Evolutionary conservation across 2,329 filamentous ascomycete species (phyloP), one percentile per base, ranked within the genome.

Genomic region (Coccinonectria pachysandricola): DNA sequence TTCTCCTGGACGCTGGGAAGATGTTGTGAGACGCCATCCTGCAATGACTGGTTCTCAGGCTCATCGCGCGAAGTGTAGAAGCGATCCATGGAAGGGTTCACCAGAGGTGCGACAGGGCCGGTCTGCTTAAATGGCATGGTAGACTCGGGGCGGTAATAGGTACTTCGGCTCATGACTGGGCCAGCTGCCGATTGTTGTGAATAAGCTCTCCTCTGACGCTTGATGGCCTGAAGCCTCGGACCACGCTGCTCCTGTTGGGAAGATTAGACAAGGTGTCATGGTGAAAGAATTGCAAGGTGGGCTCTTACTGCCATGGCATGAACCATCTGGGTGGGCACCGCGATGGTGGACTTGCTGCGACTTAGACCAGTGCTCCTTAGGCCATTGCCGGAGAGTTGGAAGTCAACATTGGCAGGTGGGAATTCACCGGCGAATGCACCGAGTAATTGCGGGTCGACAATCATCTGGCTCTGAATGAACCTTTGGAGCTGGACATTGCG

Each of bases 81-180:
- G 19, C 45, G 42, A 19, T 49, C 49, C 32, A 46, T 42, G 7
- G 44, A 34, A 28, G 44, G 39, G 36, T 36, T 44, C 30, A 28
- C 32, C 14, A 47, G 30, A 9, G 46, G 40, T 3, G 56, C 50
- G 36, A 59, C 48, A 28, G 50, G 49, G 23, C 46, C 45, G 17
- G 45, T 50, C 27, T 45, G 39, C 37, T 45, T 32, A 48, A 62
- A 63, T 18, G 60, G 56, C 23, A 54, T 55, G 15, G 53, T 37
- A 19, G 47, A 43, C 14, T 57, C 53, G 7, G 60, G 60, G 16
- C 53, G 49, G 37, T 52, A 59, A 19, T 63, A 67, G 9, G 49
- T 46, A 28, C 52, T 57, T 30, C 64, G 60, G 39, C 55, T 52
- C 63, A 67, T 68, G 34, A 49, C 48, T 15, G 55, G 50, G 2